A percentile compares a stretch with the other conserved stretches of the same genome.
Evolutionary conservation across 1,284 basidiomycete species (phyloP).

Genomic region (Cryptococcus sp.): DNA sequence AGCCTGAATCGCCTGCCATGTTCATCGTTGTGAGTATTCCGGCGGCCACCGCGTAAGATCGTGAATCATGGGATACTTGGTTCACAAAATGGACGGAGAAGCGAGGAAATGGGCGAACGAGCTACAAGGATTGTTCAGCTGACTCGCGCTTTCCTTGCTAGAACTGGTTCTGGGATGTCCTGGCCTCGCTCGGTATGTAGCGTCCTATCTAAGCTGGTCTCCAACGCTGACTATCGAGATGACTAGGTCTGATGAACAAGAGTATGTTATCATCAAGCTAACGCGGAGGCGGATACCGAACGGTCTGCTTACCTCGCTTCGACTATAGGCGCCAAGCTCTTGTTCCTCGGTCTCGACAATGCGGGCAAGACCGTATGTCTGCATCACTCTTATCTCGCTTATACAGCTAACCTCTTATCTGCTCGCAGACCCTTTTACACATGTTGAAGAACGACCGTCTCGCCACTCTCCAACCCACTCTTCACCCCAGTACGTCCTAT

Average conservation of each 20-base stretch:
- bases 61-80: not conserved
- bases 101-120: not conserved
- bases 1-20: slow-evolving; percentile 57
- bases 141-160: slow-evolving; percentile 16
- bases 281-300: not conserved
- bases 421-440: slow-evolving; percentile 86
- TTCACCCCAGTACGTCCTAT: slow-evolving; percentile 85
- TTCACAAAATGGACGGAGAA: not conserved
- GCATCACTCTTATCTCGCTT: not conserved
- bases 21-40: slow-evolving; percentile 63
- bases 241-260: slow-evolving; percentile 89
- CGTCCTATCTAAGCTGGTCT: not conserved
- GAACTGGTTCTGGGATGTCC: slow-evolving; percentile 94
- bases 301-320: not conserved
- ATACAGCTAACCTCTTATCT: not conserved
- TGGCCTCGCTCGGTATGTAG: slow-evolving; percentile 78
- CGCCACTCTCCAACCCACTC: slow-evolving; percentile 95
- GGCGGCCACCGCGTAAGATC: not conserved
- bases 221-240: no score
- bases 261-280: slow-evolving; percentile 56
- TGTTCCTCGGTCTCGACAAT: slow-evolving; percentile 98
- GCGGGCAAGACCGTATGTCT: slow-evolving; percentile 95
- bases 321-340: slow-evolving; percentile 76
- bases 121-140: not conserved
- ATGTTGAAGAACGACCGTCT: slow-evolving; percentile 99